These are phyloP conservation scores for Oxalis stricta DNA, from an alignment of 441 rosid genomes.

Conservation along the genomic window DNA sequence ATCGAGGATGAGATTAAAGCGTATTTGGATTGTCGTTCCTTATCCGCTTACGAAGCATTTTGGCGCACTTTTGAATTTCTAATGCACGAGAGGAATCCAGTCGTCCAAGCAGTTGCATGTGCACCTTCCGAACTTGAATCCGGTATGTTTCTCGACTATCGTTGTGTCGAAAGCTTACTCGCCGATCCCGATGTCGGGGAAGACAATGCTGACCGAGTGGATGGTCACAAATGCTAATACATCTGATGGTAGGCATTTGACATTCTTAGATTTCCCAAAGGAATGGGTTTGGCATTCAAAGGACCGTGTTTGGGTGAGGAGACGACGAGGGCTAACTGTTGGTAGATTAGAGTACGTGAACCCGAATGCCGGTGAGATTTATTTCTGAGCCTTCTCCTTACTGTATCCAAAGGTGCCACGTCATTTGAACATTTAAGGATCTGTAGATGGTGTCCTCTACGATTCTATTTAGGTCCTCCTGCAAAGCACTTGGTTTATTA, in stretches of 20 bases:
- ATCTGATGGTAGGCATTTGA: neutral
- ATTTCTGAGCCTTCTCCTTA: neutral
- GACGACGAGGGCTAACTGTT: neutral
- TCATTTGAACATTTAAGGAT: neutral
- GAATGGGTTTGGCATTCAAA: neutral
- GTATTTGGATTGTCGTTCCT: slow-evolving; percentile 1
- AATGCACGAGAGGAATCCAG: neutral
- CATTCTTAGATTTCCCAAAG: neutral
- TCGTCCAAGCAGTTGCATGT: neutral
- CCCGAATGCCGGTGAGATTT: neutral
- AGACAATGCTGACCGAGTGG: neutral
- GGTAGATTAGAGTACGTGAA: neutral
- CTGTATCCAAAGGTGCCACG: neutral
- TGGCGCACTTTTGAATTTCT: slow-evolving; percentile 9
- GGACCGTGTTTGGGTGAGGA: neutral
- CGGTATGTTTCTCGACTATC: no score
- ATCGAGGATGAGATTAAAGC: neutral
- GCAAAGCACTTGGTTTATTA: slow-evolving; percentile 3
- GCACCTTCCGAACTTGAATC: no score
- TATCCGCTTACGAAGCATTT: slow-evolving; percentile 3
- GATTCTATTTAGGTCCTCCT: neutral
- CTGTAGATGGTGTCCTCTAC: neutral
- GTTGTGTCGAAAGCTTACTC: neutral
- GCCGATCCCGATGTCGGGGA: neutral
- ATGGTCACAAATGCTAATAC: neutral